phyloP scores from a whole-genome alignment of 345 rosid genomes.

The Populus euphratica region DNA sequence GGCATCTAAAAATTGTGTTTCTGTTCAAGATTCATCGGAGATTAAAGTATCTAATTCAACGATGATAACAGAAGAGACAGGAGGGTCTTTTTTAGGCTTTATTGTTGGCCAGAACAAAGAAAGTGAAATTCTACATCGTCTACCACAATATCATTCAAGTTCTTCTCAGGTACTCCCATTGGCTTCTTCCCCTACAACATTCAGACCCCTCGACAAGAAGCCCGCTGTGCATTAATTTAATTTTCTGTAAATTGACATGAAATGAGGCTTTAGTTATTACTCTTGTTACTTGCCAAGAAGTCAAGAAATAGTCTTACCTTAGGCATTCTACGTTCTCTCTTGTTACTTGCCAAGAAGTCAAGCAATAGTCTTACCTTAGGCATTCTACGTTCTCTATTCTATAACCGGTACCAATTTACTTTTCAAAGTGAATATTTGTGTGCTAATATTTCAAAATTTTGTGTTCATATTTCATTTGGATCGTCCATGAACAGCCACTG shows the following conservation, averaged over 20 bases:
- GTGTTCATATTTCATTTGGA: background rate
- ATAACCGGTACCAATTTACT: constrained; percentile 1
- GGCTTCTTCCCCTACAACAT: constrained; percentile 52
- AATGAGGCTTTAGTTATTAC: constrained; percentile 5
- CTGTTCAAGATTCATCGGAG: constrained; percentile 24
- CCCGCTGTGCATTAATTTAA: constrained; percentile 20
- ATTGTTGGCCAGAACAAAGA: constrained; percentile 40
- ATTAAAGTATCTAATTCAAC: constrained; percentile 18
- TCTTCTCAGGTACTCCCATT: constrained; percentile 66
- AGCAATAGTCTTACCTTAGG: too few relatives aligned
- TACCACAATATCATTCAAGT: constrained; percentile 37
- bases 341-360: too few relatives aligned
- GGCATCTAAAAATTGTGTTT: constrained; percentile 19
- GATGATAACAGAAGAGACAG: constrained; percentile 3
- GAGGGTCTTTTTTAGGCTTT: constrained; percentile 62
- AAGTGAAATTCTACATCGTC: constrained; percentile 33
- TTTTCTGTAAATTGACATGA: constrained; percentile 10
- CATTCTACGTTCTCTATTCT: too few relatives aligned
- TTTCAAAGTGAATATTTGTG: constrained; percentile 10
- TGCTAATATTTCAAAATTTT: background rate
- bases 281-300: too few relatives aligned
- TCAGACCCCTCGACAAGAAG: constrained; percentile 45
- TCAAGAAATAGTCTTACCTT: too few relatives aligned
- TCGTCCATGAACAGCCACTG: constrained; percentile 1
- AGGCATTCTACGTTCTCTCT: too few relatives aligned